Base-by-base conservation (phyloP, 441 rosid genomes). In the Erodium texanum region DNA sequence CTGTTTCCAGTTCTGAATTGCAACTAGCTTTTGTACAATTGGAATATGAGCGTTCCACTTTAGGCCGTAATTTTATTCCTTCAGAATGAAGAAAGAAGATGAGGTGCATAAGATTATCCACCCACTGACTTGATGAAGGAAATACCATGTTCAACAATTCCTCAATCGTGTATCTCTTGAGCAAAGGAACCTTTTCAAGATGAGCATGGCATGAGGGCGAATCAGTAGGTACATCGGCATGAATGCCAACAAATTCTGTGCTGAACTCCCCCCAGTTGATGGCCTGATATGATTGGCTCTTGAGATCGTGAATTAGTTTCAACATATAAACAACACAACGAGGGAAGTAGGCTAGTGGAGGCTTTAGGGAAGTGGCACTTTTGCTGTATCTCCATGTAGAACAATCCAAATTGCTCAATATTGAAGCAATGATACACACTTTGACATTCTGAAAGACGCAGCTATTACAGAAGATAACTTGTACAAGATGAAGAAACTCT, bases 401-500 rank as follows among this genome's bases (percentile, higher is more conserved):
- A 79, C 90, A 75, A 75, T 87, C 93, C 77, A 92, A 83, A 82
- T 78, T 84, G 70, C 76, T 87, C 80, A 93, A 74, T 71, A 89
- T 66, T 75, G 95, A 88, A 73, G 97, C 95, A 67, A 83, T 79
- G n/a, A 93, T 74, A 70, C 87, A 93, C 71, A 85, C 95, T 81
- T 86, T 84, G 65, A 93, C 79, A 80, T 89, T 93, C 75, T 82
- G 90, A 75, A 76, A 85, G 71, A 80, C 79, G 73, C 82, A 71
- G 71, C 89, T 80, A 76, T 83, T 82, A 81, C 91, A 77, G 80
- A 86, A 93, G 77, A 86, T 82, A 80, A 78, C 79, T 78, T 85
- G 95, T 77, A 87, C 85, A 73, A 93, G 85, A 77, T 80, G 86
- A 77, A 92, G 85, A 83, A 89, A 96, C 78, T 90, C 99, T 81